Conservation (phyloP, 2,329 filamentous ascomycete species). For the Ascochyta koolunga region DNA sequence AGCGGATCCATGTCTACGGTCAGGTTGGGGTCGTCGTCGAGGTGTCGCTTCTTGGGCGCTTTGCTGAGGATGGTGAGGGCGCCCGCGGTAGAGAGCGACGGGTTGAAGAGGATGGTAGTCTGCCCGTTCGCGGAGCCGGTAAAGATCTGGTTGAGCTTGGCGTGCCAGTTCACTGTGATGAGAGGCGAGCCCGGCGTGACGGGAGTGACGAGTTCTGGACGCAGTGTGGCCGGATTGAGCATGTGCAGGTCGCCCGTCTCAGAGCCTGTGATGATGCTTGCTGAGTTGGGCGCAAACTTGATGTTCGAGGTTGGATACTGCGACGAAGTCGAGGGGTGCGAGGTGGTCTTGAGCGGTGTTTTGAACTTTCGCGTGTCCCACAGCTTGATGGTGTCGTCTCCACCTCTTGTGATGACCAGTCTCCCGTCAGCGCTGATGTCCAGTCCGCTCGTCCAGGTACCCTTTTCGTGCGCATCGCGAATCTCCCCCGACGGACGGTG, state of each 20-base stretch:
- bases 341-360: slow-evolving; percentile 77
- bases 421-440: slow-evolving; percentile 91
- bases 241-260: slow-evolving; percentile 86
- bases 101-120: slow-evolving; percentile 89
- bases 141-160: slow-evolving; percentile 93
- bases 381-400: slow-evolving; percentile 90
- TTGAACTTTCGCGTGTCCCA: slow-evolving; percentile 99
- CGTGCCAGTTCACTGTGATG: slow-evolving; percentile 88
- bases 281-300: slow-evolving; percentile 81
- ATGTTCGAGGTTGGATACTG: slow-evolving; percentile 88
- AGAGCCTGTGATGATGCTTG: slow-evolving; percentile 88
- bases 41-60: slow-evolving; percentile 90
- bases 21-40: slow-evolving; percentile 88
- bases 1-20: slow-evolving; percentile 75
- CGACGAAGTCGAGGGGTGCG: slow-evolving; percentile 81
- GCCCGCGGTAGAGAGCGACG: slow-evolving; percentile 78
- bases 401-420: slow-evolving; percentile 87
- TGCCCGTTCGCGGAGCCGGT: slow-evolving; percentile 92
- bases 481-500: slow-evolving; percentile 82
- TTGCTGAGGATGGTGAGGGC: slow-evolving; percentile 90
- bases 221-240: slow-evolving; percentile 88
- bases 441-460: slow-evolving; percentile 90
- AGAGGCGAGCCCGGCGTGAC: slow-evolving; percentile 85
- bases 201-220: slow-evolving; percentile 81
- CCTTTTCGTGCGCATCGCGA: slow-evolving; percentile 76